Base-by-base conservation (phyloP, 192 early-diverging fungal genomes). In the Rhizoclosmatium globosum region DNA sequence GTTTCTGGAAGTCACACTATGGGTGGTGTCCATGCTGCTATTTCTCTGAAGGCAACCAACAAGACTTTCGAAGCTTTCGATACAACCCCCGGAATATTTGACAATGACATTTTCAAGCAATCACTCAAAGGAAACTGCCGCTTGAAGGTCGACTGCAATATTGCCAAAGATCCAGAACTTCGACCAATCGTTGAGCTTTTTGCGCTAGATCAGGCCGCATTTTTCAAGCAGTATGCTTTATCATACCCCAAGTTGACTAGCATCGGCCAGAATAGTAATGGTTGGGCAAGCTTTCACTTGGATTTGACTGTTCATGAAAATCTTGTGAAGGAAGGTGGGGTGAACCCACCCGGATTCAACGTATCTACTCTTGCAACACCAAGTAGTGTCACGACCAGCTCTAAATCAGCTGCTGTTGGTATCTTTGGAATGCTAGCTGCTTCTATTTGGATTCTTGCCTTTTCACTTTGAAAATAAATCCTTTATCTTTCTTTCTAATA, bases 31-130 rank as follows among this genome's bases (percentile, higher is more conserved):
- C 77, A 78, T 59, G 42, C 9, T 15, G 77, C 50, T 3, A 71
- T 71, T 41, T 62, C 77, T 4, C 77, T 68, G 39, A 43, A 62
- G 9, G 66, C 56, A 50, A 83, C 82, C 3, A 79, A 43, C 69
- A 47, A 80, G 41, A 47, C 79, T 17, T 81, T 83, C 48, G 62
- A 64, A 47, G 65, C 82, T 1, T 83, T 83, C 68, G 82, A 83
- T 61, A 23, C 47, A 4, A 81, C 82, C 3, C 79, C 82, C 82
- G 79, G 79, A 6, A 50, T 81, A 1, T 83, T 83, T 50, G 82
- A 83, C 74, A 83, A 83, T 45, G 67, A 77, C 64, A 59, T 83
- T 31, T 83, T 83, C 60, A 43, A 61, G n/a, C 57, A 57, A 2
- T 17, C 66, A 3, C 45, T 81, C 39, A 48, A 41, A 6, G 82